Conservation (phyloP, 2,329 filamentous ascomycete genomes). For the Mycosphaerella arachidis region DNA sequence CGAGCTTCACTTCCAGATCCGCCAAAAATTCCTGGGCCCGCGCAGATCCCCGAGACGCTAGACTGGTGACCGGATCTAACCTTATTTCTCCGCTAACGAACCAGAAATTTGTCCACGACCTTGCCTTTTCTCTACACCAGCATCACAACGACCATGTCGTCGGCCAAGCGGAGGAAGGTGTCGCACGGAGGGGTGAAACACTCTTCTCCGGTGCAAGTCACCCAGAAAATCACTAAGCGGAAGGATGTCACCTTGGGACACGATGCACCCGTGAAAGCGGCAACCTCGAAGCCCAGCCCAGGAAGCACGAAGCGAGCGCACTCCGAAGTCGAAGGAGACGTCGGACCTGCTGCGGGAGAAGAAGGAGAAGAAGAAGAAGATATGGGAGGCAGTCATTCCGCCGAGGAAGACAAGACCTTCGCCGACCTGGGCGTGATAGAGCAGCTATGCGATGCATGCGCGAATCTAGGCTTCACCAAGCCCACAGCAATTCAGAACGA, state of each 20-base stretch:
- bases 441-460: conserved; percentile 83
- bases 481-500: conserved; percentile 87
- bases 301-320: conserved; percentile 16
- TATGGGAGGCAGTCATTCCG: conserved; percentile 16
- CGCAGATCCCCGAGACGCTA: not conserved
- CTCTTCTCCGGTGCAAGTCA: conserved; percentile 3
- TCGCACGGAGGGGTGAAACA: conserved; percentile 11
- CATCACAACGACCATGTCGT: conserved; percentile 32
- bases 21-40: not conserved
- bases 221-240: conserved; percentile 5
- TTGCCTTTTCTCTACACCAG: not conserved
- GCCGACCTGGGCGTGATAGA: conserved; percentile 76
- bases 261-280: not conserved
- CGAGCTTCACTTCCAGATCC: not conserved
- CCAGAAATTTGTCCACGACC: not conserved
- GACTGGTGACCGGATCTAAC: not conserved
- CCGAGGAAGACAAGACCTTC: conserved; percentile 52
- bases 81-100: not conserved
- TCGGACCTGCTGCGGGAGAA: conserved; percentile 3
- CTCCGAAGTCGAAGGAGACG: conserved; percentile 7
- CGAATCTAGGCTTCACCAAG: conserved; percentile 71
- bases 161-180: conserved; percentile 43
- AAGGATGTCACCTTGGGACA: not conserved
- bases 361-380: conserved; percentile 16
- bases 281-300: not conserved